These are phyloP conservation scores for Aquilaria yunnanensis DNA, from an alignment of 345 rosid species.

Conservation along the genomic window DNA sequence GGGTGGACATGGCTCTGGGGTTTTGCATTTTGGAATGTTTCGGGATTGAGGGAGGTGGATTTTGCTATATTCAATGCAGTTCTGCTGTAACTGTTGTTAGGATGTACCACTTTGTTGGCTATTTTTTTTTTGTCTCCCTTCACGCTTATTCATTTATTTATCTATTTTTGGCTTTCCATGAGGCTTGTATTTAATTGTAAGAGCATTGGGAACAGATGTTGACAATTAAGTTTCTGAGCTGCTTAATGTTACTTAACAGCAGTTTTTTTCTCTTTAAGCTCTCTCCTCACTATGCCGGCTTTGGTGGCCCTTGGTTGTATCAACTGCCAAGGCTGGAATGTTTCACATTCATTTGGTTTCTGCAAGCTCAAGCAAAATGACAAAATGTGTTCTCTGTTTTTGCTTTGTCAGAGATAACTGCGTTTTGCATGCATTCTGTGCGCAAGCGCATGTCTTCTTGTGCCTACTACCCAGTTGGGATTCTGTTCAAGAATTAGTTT, in stretches of 20 bases:
- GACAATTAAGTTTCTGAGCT: conserved; percentile 16
- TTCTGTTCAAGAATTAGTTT: too few species aligned
- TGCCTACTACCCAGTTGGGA: too few species aligned
- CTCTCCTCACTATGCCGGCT: too few species aligned
- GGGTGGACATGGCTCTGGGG: not conserved
- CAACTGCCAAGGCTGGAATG: too few species aligned
- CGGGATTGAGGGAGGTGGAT: not conserved
- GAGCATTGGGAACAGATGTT: conserved; percentile 2
- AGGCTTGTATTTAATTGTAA: conserved; percentile 7
- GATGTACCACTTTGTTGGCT: not conserved
- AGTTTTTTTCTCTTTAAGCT: not conserved
- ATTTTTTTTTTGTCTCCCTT: conserved; percentile 5
- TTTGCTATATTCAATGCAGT: conserved; percentile 25
- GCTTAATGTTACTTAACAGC: conserved; percentile 5
- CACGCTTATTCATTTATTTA: conserved; percentile 5
- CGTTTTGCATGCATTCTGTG: too few species aligned
- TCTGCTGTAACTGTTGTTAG: conserved; percentile 3
- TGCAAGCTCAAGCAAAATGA: too few species aligned
- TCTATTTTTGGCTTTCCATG: not conserved
- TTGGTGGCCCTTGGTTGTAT: too few species aligned
- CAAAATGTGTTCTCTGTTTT: too few species aligned
- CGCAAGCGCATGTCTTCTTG: too few species aligned
- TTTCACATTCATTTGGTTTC: too few species aligned
- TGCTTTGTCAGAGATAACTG: too few species aligned
- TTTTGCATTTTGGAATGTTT: not conserved